Base-by-base conservation (phyloP, 306 rosid species). In the Datisca glomerata region DNA sequence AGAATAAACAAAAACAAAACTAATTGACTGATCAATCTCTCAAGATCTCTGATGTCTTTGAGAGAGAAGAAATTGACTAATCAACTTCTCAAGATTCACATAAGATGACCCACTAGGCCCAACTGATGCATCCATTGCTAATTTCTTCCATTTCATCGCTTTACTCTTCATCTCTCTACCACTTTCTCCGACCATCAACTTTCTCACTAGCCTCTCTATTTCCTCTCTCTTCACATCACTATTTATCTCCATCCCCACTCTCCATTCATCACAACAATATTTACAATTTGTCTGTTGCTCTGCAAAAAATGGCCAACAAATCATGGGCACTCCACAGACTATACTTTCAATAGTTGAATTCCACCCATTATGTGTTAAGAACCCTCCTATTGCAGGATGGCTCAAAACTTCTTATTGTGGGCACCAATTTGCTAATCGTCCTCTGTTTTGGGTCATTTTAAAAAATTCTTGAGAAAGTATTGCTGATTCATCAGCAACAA, bases 251-350 rank as follows among this genome's bases (percentile, higher is more conserved):
- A 74, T 36, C 16, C 89, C 96, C 3, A 80, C 19, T 3, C 66
- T 81, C 95, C 85, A 85, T 1, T 85, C 81, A 14, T 21, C 53
- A 7, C 77, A 64, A 14, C 48, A 7, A 25, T 43, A 85, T 10
- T 72, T 3, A n/a, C 85, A 85, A 54, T 85, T 85, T 0, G 79
- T 76, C 20, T 74, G 96, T 14, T 85, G 96, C 17, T 85, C 95
- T 0, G 79, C 85, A 3, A 74, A 80, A 42, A 85, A 74, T 0
- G 93, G 93, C 93, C 93, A 85, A n/a, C 78, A 74, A 1, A 77
- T 33, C 78, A 85, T 61, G 2, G 85, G 79, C 12, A 85, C 78
- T 7, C 93, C 93, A 0, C 41, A 49, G 3, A 74, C 33, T 7
- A 74, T 1, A 17, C 93, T 85, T 53, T 85, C 96, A 9, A 80